Conservation (phyloP, 306 rosid species). For the Sechiopsis laciniata region DNA sequence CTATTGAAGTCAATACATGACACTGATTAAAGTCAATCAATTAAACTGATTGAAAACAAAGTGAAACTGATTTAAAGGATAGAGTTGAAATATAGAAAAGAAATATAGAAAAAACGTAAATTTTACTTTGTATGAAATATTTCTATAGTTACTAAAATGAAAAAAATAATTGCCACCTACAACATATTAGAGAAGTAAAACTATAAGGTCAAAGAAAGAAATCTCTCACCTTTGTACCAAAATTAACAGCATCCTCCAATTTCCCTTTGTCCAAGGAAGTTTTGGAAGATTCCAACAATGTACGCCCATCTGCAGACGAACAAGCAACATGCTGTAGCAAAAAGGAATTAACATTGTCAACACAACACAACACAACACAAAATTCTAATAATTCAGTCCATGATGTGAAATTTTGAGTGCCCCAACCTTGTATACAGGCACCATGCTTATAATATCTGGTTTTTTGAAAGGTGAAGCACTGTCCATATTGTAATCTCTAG, state of each 20-base stretch:
- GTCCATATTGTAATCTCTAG: constrained; percentile 84
- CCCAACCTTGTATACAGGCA: constrained; percentile 84
- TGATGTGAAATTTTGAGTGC: not conserved
- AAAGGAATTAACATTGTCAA: constrained; percentile 25
- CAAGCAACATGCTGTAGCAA: constrained; percentile 81
- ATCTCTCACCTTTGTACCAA: constrained; percentile 75
- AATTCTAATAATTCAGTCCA: not conserved
- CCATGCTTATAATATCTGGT: constrained; percentile 80
- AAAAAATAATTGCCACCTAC: too few species aligned
- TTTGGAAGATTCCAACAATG: constrained; percentile 89
- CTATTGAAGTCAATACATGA: too few species aligned
- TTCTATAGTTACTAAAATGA: too few species aligned
- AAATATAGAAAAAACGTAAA: too few species aligned
- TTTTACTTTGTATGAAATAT: too few species aligned
- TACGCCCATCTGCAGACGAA: constrained; percentile 97
- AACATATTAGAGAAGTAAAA: not conserved
- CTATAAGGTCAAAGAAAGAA: constrained; percentile 13
- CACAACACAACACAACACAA: constrained; percentile 22
- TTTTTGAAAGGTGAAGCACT: constrained; percentile 60
- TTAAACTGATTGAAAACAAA: too few species aligned
- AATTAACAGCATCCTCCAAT: constrained; percentile 96
- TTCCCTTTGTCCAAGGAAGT: constrained; percentile 96
- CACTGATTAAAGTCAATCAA: too few species aligned
- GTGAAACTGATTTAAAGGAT: too few species aligned
- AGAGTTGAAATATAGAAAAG: too few species aligned